Percentiles rank a stretch among this genome's conserved stretches.
phyloP scores from a whole-genome alignment of 768 basidiomycete genomes.

The Exsudoporus frostii region DNA sequence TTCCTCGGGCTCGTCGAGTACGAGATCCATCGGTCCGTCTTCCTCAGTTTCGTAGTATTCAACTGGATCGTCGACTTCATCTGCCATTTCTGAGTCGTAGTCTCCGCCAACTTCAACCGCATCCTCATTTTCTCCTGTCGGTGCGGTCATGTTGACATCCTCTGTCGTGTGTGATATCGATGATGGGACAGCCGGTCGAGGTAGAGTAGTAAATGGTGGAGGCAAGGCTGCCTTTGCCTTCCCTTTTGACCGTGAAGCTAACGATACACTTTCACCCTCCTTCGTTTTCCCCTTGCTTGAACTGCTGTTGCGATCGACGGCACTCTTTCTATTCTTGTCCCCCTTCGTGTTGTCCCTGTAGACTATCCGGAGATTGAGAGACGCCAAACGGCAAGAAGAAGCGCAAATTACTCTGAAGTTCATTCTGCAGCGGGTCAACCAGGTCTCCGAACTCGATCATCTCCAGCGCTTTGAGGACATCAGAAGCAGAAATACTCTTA shows the following conservation, averaged over 20 bases:
- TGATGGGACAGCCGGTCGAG: conserved; percentile 27
- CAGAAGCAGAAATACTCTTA: conserved; percentile 86
- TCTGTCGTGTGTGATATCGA: conserved; percentile 27
- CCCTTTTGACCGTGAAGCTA: conserved; percentile 25
- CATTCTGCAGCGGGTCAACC: conserved; percentile 56
- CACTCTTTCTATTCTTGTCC: conserved; percentile 47
- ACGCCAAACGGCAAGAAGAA: not conserved
- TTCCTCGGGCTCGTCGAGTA: conserved; percentile 46
- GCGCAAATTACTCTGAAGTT: conserved; percentile 52
- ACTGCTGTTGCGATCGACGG: conserved; percentile 23
- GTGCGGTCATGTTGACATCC: conserved; percentile 23
- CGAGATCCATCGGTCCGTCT: conserved; percentile 40
- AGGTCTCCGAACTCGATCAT: conserved; percentile 73
- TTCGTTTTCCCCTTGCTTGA: conserved; percentile 30
- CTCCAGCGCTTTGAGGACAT: conserved; percentile 86
- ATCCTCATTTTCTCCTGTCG: conserved; percentile 26
- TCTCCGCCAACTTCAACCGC: conserved; percentile 33
- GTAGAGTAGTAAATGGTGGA: conserved; percentile 29
- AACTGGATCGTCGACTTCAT: conserved; percentile 22
- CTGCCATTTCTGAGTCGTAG: conserved; percentile 24
- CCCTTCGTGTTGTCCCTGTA: conserved; percentile 63
- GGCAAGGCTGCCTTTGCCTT: conserved; percentile 31
- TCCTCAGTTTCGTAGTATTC: conserved; percentile 38
- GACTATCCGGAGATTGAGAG: conserved; percentile 37
- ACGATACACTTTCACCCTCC: conserved; percentile 32